Conservation (phyloP, 352 stramenopile genomes). For the Phytophthora niederhauseri region DNA sequence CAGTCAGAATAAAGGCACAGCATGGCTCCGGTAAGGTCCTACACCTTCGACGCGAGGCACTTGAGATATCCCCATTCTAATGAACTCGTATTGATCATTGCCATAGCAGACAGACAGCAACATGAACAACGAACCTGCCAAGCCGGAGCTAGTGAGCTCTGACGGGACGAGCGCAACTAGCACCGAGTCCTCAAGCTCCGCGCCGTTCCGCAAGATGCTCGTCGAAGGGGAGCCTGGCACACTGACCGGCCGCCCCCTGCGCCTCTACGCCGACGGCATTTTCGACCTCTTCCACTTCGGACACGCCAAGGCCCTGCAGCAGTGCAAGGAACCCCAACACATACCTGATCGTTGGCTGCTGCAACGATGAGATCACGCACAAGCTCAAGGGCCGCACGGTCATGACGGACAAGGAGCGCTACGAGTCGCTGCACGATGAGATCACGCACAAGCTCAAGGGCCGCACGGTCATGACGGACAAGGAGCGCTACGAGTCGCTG, state of each 20-base stretch:
- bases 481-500: slow-evolving; percentile 87
- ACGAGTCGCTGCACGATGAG: slow-evolving; percentile 81
- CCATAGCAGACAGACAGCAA: slow-evolving; percentile 5
- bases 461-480: slow-evolving; percentile 88
- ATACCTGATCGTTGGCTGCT: slow-evolving; percentile 86
- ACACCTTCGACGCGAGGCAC: background rate
- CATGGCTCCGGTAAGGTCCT: slow-evolving; percentile 25
- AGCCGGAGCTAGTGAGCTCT: slow-evolving; percentile 10
- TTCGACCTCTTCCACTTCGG: slow-evolving; percentile 93
- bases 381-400: slow-evolving; percentile 89
- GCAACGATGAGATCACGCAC: slow-evolving; percentile 87
- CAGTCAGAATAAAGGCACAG: background rate
- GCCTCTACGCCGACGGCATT: slow-evolving; percentile 89
- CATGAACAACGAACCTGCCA: slow-evolving; percentile 7
- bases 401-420: slow-evolving; percentile 90
- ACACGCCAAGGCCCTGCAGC: slow-evolving; percentile 86
- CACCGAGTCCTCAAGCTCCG: slow-evolving; percentile 36
- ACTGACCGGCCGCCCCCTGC: slow-evolving; percentile 71
- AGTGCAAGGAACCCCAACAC: slow-evolving; percentile 91
- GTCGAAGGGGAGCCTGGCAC: slow-evolving; percentile 72
- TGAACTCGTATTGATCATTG: background rate
- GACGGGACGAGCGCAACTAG: slow-evolving; percentile 38
- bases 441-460: slow-evolving; percentile 90
- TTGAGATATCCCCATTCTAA: background rate
- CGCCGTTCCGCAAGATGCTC: slow-evolving; percentile 56